Evolutionary conservation across 139 green algal genomes (phyloP), one percentile per base, ranked within the genome.

Genomic region (Desmodesmus armatus): DNA sequence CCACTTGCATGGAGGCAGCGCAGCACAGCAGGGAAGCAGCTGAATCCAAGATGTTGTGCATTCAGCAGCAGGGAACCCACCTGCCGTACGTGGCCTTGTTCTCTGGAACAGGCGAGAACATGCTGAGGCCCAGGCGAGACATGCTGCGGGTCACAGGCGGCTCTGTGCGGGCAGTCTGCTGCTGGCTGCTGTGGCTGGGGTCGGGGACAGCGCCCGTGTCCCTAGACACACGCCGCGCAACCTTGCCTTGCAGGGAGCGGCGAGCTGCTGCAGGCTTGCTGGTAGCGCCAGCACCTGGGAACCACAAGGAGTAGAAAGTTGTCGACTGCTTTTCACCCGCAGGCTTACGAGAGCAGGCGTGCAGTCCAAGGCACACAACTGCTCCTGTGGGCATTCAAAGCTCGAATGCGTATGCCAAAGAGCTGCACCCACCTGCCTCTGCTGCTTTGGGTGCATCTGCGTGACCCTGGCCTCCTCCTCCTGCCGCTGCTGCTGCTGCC

Each of bases 61-160:
- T 69, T 27, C 39, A 13, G 78, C 39, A 60, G n/a, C 66, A 78
- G 19, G 13, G 21, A 41, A 27, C 69, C 11, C 62, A 67, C 80
- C 53, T 78, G 47, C 47, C 47, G 37, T 72, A 74, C 29, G 25
- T 62, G 0, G 83, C 63, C 44, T 55, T 77, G 43, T 44, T 41
- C 44, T 85, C 79, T 21, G 44, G 43, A n/a, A 85, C 65, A 29
- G 79, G 79, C 19, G 79, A 77, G 44, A 43, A 85, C 43, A 75
- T 13, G 43, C 67, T 43, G 3, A 63, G 1, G 40, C 44, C 44
- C 25, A 80, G 19, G 23, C 80, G 72, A 2, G 80, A 62, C 80
- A 73, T 86, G 67, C 84, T 88, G 53, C 84, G 67, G 4, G 84
- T 88, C 9, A 88, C 70, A 6, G 65, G 84, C 23, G 76, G 84